Base-by-base conservation (phyloP, 345 rosid species). In the Hibiscus tridactylites region DNA sequence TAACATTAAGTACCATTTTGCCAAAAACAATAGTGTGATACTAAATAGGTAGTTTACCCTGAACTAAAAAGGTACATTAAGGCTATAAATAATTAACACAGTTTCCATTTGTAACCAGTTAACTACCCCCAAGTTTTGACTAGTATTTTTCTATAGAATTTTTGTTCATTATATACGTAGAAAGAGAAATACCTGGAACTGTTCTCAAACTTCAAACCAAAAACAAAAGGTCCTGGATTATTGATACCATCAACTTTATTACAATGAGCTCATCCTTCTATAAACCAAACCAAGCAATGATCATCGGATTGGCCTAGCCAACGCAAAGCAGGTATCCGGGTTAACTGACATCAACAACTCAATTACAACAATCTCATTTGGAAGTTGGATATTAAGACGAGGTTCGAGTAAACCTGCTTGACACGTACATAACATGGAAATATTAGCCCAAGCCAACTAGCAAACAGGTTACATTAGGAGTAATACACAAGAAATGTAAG, bases 261-360 rank as follows among this genome's bases (percentile, higher is more conserved):
- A 29, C 65, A 56, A 56, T 56, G 9, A 15, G 17, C 62, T 54
- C 58, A 16, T 33, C 21, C 58, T 39, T 39, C 44, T 19, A 16
- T 24, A 11, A 71, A 46, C 19, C 53, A 10, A 63, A 3, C 24
- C 13, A 12, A 24, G 60, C 19, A 37, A 61, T 39, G 19, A 21
- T 80, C 70, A 77, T 65, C 49, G 77, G 57, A 75, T 59, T 70
- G 97, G 91, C 76, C 89, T 82, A 15, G 88, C 97, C 78, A 91
- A 78, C 26, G 90, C 94, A 81, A 87, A 91, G 75, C 54, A 72
- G 28, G 80, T 73, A 68, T 79, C 86, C 3, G 83, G 79, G 71
- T 85, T 86, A 49, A 80, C 83, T 11, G 92, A 88, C 86, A 87
- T 83, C 82, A 91, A 79, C 75, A 91, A 63, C 80, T 91, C 96